Evolutionary conservation across 2,329 filamentous ascomycete species (phyloP).

Genomic region (Aspergillus texensis): DNA sequence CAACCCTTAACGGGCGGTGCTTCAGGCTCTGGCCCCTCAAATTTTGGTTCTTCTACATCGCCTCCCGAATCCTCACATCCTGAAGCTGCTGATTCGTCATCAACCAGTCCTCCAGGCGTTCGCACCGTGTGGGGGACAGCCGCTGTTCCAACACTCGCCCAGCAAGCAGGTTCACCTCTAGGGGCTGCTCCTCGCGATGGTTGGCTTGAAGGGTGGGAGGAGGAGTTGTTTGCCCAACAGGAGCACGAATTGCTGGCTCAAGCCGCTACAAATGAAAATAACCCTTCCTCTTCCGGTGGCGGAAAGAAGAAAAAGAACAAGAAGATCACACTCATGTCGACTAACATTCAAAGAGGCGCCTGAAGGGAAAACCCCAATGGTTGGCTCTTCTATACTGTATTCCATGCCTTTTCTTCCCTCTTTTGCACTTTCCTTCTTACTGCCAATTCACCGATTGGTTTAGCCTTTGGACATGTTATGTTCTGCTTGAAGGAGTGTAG

Average conservation of each 20-base stretch:
- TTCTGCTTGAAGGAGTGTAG: slow-evolving; percentile 2
- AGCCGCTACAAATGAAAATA: slow-evolving; percentile 40
- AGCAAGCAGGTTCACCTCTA: slow-evolving; percentile 51
- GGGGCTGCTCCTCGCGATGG: slow-evolving; percentile 66
- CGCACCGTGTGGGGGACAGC: slow-evolving; percentile 94
- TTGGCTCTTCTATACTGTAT: neutral
- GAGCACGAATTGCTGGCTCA: slow-evolving; percentile 54
- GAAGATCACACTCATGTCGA: slow-evolving; percentile 71
- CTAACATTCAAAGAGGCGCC: slow-evolving; percentile 61
- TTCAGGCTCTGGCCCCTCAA: slow-evolving; percentile 34
- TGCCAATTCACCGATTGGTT: neutral
- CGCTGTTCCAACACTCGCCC: slow-evolving; percentile 61
- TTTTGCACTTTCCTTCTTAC: neutral
- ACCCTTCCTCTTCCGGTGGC: slow-evolving; percentile 24
- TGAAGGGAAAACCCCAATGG: slow-evolving; percentile 32
- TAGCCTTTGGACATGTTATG: neutral
- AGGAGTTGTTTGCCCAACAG: slow-evolving; percentile 69
- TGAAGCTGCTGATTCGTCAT: slow-evolving; percentile 69
- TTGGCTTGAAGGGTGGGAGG: slow-evolving; percentile 84
- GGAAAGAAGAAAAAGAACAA: slow-evolving; percentile 66
- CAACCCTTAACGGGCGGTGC: slow-evolving; percentile 57
- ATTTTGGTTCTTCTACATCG: slow-evolving; percentile 35
- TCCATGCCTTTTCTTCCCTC: neutral
- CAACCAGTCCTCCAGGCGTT: slow-evolving; percentile 74
- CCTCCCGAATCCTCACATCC: slow-evolving; percentile 48